A percentile compares a stretch with the other conserved stretches of the same genome.
Evolutionary conservation across 2,329 filamentous ascomycete genomes (phyloP).

Genomic region (Cordyceps cicadae): DNA sequence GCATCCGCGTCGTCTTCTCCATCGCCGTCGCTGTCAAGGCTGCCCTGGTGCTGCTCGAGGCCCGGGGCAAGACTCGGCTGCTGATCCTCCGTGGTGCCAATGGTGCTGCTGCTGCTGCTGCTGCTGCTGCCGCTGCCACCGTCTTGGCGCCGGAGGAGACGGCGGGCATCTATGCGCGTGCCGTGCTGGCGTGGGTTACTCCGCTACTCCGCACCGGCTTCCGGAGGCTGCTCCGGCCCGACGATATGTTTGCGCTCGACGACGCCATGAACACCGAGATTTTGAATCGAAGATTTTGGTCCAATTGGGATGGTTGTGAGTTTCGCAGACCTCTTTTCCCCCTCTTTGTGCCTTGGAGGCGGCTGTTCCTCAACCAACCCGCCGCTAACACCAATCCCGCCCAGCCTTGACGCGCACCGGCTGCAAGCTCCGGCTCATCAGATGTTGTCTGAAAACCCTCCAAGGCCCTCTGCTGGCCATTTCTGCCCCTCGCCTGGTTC

Average conservation of each 20-base stretch:
- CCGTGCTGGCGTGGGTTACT: constrained; percentile 32
- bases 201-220: constrained; percentile 29
- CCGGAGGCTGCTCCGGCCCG: constrained; percentile 24
- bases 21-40: constrained; percentile 28
- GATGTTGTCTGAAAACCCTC: constrained; percentile 21
- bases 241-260: constrained; percentile 28
- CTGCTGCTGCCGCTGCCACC: constrained; percentile 15
- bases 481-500: constrained; percentile 23
- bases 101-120: constrained; percentile 10
- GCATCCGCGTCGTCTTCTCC: constrained; percentile 26
- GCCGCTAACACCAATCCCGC: not conserved
- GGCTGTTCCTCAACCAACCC: not conserved
- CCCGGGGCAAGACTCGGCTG: constrained; percentile 26
- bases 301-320: constrained; percentile 23
- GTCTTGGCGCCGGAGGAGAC: constrained; percentile 27
- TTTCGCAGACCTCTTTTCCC: not conserved
- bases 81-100: constrained; percentile 20
- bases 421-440: constrained; percentile 20
- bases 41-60: constrained; percentile 29
- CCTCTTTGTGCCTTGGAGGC: not conserved
- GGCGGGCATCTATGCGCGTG: constrained; percentile 30
- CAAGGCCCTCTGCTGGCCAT: constrained; percentile 23
- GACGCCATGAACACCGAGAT: constrained; percentile 23
- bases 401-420: not conserved
- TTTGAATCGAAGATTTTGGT: constrained; percentile 24